Evolutionary conservation across 2,329 filamentous ascomycete genomes (phyloP), one percentile per base, ranked within the genome.

Genomic region (Alternaria brassicicola): DNA sequence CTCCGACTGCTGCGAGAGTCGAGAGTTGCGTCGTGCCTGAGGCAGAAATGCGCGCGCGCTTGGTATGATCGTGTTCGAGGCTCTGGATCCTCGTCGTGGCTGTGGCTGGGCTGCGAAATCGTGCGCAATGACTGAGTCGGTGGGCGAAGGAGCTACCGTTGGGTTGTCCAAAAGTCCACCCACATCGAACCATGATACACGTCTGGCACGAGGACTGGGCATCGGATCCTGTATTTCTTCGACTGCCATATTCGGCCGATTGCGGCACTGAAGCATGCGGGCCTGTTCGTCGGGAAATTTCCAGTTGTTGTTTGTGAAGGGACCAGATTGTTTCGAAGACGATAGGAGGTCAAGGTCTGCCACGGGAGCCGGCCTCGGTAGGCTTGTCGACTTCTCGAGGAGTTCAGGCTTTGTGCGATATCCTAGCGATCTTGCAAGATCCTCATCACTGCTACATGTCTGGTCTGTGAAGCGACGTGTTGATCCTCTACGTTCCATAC

Each of bases 381-480:
- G 76, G 5, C 13, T 81, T 73, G 49, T 77, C 76, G 36, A 76
- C 72, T 62, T 71, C 15, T 79, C 79, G 39, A 80, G 73, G 48
- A 87, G 73, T 15, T 84, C 81, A 5, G 84, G 79, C 13, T 83
- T 81, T 30, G 87, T 83, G 12, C 89, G 86, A 36, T 94, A 86
- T 7, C 94, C 93, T 3, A 97, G 71, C 59, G 89, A 91, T 49
- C 90, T 84, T 4, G 96, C 92, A 1, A 98, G 85, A 73, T 98
- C 92, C 71, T 96, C 93, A 68, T 98, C 94, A 67, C 92, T 97
- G 41, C 92, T 93, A 88, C 91, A 94, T 55, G 91, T 86, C 48
- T 86, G 85, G 80, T 84, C 62, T 76, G 90, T 93, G 38, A 87
- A 86, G 41, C 84, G 84, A 4, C 85, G 79, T 12, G 83, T 79